A percentile compares a stretch with the other conserved stretches of the same genome.
Evolutionary conservation across 2,329 filamentous ascomycete species (phyloP).

Genomic region (Tolypocladium pustulatum): DNA sequence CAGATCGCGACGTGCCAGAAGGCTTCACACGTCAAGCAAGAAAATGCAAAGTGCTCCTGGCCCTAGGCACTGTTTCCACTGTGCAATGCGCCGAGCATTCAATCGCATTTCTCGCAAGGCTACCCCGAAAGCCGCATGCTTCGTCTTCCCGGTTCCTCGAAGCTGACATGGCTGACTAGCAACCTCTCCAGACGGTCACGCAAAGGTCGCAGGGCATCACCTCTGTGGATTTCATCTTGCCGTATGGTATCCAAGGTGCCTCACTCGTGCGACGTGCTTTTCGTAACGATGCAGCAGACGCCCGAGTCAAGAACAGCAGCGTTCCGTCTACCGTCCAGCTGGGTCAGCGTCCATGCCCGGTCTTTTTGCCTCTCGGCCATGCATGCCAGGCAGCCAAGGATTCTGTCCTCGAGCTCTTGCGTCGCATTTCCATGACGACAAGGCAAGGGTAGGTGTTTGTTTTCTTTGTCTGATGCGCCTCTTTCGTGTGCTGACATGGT

Average conservation of each 20-base stretch:
- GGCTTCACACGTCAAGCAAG: neutral
- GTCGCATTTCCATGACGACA: neutral
- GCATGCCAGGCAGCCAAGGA: neutral
- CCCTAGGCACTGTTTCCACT: neutral
- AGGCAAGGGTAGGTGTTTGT: neutral
- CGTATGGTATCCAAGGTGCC: no score
- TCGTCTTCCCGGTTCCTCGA: neutral
- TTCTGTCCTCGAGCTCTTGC: neutral
- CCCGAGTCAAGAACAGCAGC: neutral
- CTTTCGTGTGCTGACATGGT: neutral
- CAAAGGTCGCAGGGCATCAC: neutral
- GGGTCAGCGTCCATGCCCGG: neutral
- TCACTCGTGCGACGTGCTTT: neutral
- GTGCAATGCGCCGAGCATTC: neutral
- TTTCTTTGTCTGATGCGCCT: neutral
- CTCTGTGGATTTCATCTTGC: neutral
- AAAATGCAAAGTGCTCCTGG: neutral
- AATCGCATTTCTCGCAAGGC: neutral
- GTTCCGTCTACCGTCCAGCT: neutral
- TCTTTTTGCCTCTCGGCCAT: neutral
- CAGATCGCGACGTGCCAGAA: neutral
- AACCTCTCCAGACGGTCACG: no score
- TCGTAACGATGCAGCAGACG: neutral
- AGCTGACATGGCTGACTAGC: no score
- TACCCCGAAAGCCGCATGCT: neutral